Evolutionary conservation across 495 filamentous ascomycete genomes (phyloP).

Genomic region (Penicillium ucsense): DNA sequence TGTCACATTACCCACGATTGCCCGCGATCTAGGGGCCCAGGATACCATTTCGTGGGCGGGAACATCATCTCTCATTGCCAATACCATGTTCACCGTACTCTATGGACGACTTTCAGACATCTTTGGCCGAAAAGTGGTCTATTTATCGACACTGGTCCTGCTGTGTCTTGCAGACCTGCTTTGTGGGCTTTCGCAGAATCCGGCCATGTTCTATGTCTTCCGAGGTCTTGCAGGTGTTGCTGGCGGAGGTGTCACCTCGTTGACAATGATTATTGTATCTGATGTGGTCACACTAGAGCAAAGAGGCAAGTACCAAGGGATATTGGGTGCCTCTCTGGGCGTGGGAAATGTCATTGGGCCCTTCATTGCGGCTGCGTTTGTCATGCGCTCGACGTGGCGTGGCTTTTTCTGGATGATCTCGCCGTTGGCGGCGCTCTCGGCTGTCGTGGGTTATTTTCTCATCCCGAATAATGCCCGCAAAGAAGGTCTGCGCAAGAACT

Average conservation of each 20-base stretch:
- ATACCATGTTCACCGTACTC: constrained; percentile 58
- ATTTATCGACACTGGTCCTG: constrained; percentile 35
- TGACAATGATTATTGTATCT: constrained; percentile 43
- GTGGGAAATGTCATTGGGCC: constrained; percentile 37
- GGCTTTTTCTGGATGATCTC: constrained; percentile 40
- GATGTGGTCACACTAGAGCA: constrained; percentile 38
- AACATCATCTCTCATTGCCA: constrained; percentile 66
- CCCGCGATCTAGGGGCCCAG: constrained; percentile 43
- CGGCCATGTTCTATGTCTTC: constrained; percentile 46
- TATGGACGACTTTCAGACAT: constrained; percentile 51
- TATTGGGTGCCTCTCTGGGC: constrained; percentile 33
- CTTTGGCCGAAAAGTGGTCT: constrained; percentile 46
- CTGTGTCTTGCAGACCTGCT: constrained; percentile 44
- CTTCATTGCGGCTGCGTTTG: constrained; percentile 35
- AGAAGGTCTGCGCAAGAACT: constrained; percentile 27
- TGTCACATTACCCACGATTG: constrained; percentile 50
- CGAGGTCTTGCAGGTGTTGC: constrained; percentile 47
- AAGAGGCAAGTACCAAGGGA: constrained; percentile 38
- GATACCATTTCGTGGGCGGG: constrained; percentile 66
- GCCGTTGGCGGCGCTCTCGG: constrained; percentile 30
- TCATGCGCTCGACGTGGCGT: constrained; percentile 37
- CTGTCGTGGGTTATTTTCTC: constrained; percentile 32
- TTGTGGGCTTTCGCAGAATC: constrained; percentile 40
- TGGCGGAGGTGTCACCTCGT: constrained; percentile 39
- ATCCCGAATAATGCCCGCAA: constrained; percentile 33